Conservation (phyloP, 306 rosid genomes). For the Cucurbita pepo region DNA sequence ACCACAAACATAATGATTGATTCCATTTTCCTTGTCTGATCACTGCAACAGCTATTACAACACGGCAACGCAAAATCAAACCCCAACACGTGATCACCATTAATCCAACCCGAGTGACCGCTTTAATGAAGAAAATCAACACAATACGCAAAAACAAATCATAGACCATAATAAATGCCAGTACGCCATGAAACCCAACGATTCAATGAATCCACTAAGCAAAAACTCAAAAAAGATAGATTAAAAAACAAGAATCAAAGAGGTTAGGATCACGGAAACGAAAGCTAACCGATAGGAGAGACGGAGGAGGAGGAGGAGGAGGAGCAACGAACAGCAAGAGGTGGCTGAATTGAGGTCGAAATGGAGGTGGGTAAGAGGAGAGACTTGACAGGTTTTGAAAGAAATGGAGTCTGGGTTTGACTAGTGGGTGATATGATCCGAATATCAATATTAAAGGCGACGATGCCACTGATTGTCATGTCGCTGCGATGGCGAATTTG, state of each 20-base stretch:
- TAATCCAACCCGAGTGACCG: background rate
- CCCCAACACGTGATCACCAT: background rate
- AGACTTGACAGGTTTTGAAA: background rate
- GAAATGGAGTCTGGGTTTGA: background rate
- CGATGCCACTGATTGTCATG: slow-evolving; percentile 4
- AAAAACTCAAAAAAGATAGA: background rate
- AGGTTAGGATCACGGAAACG: background rate
- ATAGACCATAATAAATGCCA: background rate
- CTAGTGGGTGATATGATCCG: background rate
- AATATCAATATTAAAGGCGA: slow-evolving; percentile 3
- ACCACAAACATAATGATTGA: background rate
- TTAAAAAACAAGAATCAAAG: background rate
- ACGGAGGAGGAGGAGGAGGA: background rate
- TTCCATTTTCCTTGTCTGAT: background rate
- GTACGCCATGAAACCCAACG: background rate
- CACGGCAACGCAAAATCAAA: background rate
- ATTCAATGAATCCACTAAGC: background rate
- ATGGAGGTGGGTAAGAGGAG: background rate
- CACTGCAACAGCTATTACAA: background rate
- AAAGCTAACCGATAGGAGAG: background rate
- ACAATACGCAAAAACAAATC: background rate
- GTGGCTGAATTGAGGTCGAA: background rate
- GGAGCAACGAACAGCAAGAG: background rate
- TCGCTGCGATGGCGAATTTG: background rate
- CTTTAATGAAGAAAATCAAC: background rate